A percentile compares a stretch with the other conserved stretches of the same genome.
These are phyloP conservation scores for Aspergillus aculeatus DNA, from an alignment of 2,329 filamentous ascomycete genomes.

Conservation along the genomic window DNA sequence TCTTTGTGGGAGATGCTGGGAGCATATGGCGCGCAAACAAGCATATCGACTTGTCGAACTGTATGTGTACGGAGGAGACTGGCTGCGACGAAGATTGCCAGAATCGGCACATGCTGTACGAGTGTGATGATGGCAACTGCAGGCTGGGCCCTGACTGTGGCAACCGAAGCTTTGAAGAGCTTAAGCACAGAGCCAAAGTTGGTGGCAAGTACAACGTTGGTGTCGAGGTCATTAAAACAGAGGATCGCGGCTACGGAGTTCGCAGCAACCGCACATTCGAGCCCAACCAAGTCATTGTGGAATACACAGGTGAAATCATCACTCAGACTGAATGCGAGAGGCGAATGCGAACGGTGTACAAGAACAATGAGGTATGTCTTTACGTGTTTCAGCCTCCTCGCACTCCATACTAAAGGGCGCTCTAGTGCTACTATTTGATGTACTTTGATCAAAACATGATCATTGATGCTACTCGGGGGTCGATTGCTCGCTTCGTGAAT, in stretches of 20 bases:
- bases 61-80: constrained; percentile 72
- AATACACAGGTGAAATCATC: constrained; percentile 97
- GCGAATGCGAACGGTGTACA: constrained; percentile 90
- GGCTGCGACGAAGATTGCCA: constrained; percentile 89
- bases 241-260: constrained; percentile 85
- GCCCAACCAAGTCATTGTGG: constrained; percentile 92
- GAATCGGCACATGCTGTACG: constrained; percentile 95
- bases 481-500: constrained; percentile 96
- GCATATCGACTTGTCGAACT: constrained; percentile 71
- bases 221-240: constrained; percentile 91
- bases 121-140: constrained; percentile 90
- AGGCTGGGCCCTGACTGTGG: constrained; percentile 74
- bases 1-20: constrained; percentile 81
- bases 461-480: constrained; percentile 93
- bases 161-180: constrained; percentile 82
- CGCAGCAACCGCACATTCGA: constrained; percentile 85
- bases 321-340: constrained; percentile 90
- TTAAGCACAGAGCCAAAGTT: constrained; percentile 70
- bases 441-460: constrained; percentile 98
- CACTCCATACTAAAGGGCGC: constrained; percentile 13
- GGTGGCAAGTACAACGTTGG: constrained; percentile 88
- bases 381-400: not conserved
- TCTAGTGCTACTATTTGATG: constrained; percentile 95
- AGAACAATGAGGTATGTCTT: constrained; percentile 76
- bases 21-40: constrained; percentile 78